phyloP scores from a whole-genome alignment of 2,329 filamentous ascomycete genomes.

The Fusarium sp. region DNA sequence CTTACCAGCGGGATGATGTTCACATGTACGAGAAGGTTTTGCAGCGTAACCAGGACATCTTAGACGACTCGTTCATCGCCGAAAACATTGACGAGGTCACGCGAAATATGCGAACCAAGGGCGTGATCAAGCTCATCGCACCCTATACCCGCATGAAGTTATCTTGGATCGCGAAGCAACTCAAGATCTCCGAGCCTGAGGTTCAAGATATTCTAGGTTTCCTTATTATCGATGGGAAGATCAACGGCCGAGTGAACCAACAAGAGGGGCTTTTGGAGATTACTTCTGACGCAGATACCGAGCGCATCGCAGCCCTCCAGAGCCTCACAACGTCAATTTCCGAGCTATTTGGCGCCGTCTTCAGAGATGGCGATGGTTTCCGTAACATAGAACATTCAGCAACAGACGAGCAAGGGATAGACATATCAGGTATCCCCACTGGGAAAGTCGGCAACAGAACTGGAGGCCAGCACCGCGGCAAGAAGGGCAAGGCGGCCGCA shows the following conservation, averaged over 20 bases:
- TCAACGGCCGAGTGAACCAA: slow-evolving; percentile 91
- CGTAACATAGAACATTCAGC: slow-evolving; percentile 48
- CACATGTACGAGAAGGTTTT: slow-evolving; percentile 90
- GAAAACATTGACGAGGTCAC: slow-evolving; percentile 99
- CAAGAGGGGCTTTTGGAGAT: slow-evolving; percentile 87
- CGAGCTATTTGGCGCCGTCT: slow-evolving; percentile 76
- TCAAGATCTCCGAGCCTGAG: slow-evolving; percentile 86
- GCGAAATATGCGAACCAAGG: slow-evolving; percentile 97
- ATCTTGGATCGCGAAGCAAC: slow-evolving; percentile 86
- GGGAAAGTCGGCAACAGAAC: slow-evolving; percentile 28
- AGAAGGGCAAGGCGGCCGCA: slow-evolving; percentile 42
- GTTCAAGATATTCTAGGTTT: slow-evolving; percentile 97
- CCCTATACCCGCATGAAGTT: slow-evolving; percentile 95
- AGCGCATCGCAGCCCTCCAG: slow-evolving; percentile 79
- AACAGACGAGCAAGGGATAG: slow-evolving; percentile 50
- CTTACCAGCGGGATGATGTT: slow-evolving; percentile 96
- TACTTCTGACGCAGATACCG: slow-evolving; percentile 77
- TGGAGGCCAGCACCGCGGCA: slow-evolving; percentile 27
- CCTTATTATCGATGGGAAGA: slow-evolving; percentile 89
- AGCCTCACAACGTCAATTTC: slow-evolving; percentile 79
- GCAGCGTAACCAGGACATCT: slow-evolving; percentile 86
- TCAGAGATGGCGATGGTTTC: slow-evolving; percentile 84
- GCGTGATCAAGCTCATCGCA: slow-evolving; percentile 90
- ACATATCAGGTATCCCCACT: slow-evolving; percentile 44
- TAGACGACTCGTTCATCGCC: slow-evolving; percentile 94